Base-by-base conservation (phyloP, 2,329 filamentous ascomycete species). In the Colletotrichum acutatum region DNA sequence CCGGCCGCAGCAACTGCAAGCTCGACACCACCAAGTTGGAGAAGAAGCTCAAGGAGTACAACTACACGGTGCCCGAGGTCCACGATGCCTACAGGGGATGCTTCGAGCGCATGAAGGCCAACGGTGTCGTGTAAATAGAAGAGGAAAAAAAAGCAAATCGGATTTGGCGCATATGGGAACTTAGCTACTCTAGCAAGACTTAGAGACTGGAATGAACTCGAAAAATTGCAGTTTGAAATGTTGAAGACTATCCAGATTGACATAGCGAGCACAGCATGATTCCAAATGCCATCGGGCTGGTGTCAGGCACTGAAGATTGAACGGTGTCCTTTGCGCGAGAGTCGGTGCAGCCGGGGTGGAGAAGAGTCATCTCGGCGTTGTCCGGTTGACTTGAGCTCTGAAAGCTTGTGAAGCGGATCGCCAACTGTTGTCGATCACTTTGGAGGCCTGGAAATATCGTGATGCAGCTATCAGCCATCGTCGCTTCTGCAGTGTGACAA, bases 1-100 rank as follows among this genome's bases (percentile, higher is more conserved):
- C 91, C 16, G 90, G 88, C 58, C 86, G 91, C 71, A 91, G 88
- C 80, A 93, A 93, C 82, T 93, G 91, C 82, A 83, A 88, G 81
- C 82, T 93, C 59, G 90, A 93, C 80, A 88, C 88, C 16, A 87
- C 85, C 24, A 93, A 92, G 83, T 83, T 93, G 74, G 85, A 85
- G 74, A 86, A 80, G 65, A 91, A 91, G 84, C 84, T 92, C 70
- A 85, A 84, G 77, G 87, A 90, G 82, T 92, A 91, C 78, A 83
- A 83, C 16, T 88, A 87, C 77, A 83, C 86, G 74, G 83, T 93
- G 32, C 89, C 89, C 8, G 90, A 92, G 82, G 83, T 93, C 57
- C 89, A 91, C 77, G 86, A 88, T 74, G 90, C 90, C 12, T 93
- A 92, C 79, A 83, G 84, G 77, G 79, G 80, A 76, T 92, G 90